These are phyloP conservation scores for Scleromitrula shiraiana DNA, from an alignment of 2,329 filamentous ascomycete species.

Conservation along the genomic window DNA sequence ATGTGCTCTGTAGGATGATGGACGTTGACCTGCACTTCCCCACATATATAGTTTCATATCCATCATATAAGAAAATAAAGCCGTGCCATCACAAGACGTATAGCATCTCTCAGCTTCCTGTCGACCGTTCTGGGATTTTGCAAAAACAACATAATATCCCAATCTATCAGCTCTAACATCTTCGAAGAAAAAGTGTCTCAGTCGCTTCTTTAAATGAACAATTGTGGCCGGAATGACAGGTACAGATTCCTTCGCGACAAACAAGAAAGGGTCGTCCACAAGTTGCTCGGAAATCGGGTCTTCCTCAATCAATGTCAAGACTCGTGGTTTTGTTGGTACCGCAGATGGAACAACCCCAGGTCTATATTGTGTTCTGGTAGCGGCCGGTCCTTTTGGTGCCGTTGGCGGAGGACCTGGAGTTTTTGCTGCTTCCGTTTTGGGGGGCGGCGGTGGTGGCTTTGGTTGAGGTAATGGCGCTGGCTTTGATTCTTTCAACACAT, in stretches of 20 bases:
- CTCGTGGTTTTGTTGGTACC: constrained; percentile 38
- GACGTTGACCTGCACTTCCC: constrained; percentile 20
- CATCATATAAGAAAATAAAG: constrained; percentile 90
- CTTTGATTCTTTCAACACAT: constrained; percentile 60
- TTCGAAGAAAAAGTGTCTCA: constrained; percentile 75
- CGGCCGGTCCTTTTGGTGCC: constrained; percentile 70
- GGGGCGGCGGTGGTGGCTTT: constrained; percentile 30
- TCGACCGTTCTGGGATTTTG: constrained; percentile 67
- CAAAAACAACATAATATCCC: constrained; percentile 90
- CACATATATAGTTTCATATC: constrained; percentile 68
- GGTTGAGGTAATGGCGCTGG: constrained; percentile 20
- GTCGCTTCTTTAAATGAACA: constrained; percentile 79
- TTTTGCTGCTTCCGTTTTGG: constrained; percentile 33
- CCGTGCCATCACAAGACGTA: constrained; percentile 66
- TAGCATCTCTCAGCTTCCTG: constrained; percentile 76
- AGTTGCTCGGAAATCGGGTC: constrained; percentile 59
- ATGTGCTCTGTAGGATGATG: constrained; percentile 13
- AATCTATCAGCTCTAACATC: constrained; percentile 76
- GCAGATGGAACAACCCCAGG: constrained; percentile 19
- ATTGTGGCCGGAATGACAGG: constrained; percentile 81
- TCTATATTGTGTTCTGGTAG: constrained; percentile 25
- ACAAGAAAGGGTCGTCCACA: constrained; percentile 78
- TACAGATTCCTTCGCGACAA: constrained; percentile 78
- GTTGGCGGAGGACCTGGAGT: constrained; percentile 65
- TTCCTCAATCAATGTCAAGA: constrained; percentile 49